A percentile compares a stretch with the other conserved stretches of the same genome.
Conservation (phyloP, 1,284 basidiomycete species). For the Boletus sp. region DNA sequence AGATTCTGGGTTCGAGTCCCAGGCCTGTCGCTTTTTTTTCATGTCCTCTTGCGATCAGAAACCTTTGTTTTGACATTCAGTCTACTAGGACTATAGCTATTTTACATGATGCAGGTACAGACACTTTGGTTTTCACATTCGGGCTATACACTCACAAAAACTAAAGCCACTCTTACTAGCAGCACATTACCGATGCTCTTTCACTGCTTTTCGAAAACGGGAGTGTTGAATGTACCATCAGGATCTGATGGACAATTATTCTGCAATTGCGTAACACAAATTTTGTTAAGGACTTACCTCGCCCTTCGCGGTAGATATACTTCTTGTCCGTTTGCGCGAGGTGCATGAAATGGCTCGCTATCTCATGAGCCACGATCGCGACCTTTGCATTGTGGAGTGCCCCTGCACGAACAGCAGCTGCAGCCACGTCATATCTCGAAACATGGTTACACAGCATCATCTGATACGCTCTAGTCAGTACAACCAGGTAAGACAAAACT, state of each 20-base stretch:
- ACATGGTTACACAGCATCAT: conserved; percentile 70
- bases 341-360: conserved; percentile 52
- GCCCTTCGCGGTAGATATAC: conserved; percentile 53
- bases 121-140: no score
- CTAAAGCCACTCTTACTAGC: conserved; percentile 10
- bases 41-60: neutral
- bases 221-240: conserved; percentile 45
- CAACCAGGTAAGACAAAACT: neutral
- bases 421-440: conserved; percentile 61
- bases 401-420: conserved; percentile 52
- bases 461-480: conserved; percentile 29
- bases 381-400: conserved; percentile 49
- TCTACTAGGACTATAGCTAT: no score
- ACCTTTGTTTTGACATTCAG: no score
- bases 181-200: neutral
- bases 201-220: conserved; percentile 33
- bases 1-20: conserved; percentile 53
- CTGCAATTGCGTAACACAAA: neutral
- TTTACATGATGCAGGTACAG: no score
- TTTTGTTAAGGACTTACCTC: conserved; percentile 38
- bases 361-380: conserved; percentile 49
- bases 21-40: conserved; percentile 47
- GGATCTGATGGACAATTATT: conserved; percentile 34
- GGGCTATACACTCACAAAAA: neutral
- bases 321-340: conserved; percentile 50